These are phyloP conservation scores for Neopestalotiopsis sp. DNA, from an alignment of 2,329 filamentous ascomycete genomes.

Conservation along the genomic window DNA sequence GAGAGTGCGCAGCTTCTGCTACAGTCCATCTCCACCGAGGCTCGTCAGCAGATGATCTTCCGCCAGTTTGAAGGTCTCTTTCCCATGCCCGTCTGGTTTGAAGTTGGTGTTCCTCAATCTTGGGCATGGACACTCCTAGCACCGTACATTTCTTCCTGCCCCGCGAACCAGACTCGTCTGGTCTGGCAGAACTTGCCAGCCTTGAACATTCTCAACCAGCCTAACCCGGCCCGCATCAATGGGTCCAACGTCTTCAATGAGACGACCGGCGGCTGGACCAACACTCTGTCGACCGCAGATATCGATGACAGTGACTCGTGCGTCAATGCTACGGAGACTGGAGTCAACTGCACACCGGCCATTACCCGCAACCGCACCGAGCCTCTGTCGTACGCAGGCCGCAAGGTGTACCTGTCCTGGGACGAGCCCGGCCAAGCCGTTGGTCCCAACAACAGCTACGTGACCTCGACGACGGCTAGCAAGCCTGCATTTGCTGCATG, in stretches of 20 bases:
- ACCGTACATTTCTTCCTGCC: conserved; percentile 81
- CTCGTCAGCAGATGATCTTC: conserved; percentile 84
- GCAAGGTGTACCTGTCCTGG: conserved; percentile 74
- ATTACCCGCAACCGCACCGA: conserved; percentile 73
- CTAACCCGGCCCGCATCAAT: conserved; percentile 73
- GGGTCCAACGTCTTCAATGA: conserved; percentile 68
- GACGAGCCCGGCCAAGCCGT: conserved; percentile 71
- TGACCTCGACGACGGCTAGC: conserved; percentile 67
- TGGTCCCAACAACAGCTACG: conserved; percentile 83
- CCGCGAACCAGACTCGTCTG: conserved; percentile 73
- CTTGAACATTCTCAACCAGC: conserved; percentile 75
- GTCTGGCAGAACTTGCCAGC: conserved; percentile 86
- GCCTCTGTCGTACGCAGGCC: conserved; percentile 77
- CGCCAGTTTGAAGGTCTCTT: conserved; percentile 81
- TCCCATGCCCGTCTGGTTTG: conserved; percentile 85
- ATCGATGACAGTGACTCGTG: conserved; percentile 57
- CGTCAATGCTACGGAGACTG: conserved; percentile 58
- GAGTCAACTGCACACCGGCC: conserved; percentile 65
- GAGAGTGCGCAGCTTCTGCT: conserved; percentile 75
- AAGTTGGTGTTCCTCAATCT: conserved; percentile 78
- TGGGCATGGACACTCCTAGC: conserved; percentile 86
- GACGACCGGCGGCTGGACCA: conserved; percentile 64
- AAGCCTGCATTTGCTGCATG: conserved; percentile 73
- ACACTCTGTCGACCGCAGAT: conserved; percentile 57
- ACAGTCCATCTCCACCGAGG: conserved; percentile 79